Conservation (phyloP, 495 filamentous ascomycete genomes). For the Geopyxis carbonaria region DNA sequence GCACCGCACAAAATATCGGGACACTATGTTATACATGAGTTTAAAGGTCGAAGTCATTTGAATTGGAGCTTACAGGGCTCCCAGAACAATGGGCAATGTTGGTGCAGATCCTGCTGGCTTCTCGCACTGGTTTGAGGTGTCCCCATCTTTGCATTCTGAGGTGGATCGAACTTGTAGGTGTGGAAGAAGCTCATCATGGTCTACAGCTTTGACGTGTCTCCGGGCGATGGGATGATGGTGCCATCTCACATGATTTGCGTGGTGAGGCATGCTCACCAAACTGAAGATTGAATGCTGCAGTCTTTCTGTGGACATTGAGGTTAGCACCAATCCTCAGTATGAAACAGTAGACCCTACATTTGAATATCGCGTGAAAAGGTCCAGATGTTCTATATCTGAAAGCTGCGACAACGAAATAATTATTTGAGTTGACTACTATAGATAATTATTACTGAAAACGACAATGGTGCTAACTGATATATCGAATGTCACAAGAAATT, state of each 20-base stretch:
- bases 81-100: slow-evolving; percentile 2
- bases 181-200: neutral
- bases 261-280: slow-evolving; percentile 6
- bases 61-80: slow-evolving; percentile 1
- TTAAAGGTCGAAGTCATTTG: slow-evolving; percentile 1
- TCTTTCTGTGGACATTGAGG: no score
- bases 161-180: neutral
- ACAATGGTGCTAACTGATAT: no score
- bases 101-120: slow-evolving; percentile 35
- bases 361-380: no score
- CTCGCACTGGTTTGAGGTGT: slow-evolving; percentile 32
- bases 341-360: no score
- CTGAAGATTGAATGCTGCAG: no score
- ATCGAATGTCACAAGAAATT: no score
- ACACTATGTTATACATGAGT: slow-evolving; percentile 32
- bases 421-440: no score
- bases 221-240: slow-evolving; percentile 2
- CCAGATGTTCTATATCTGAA: no score
- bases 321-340: no score
- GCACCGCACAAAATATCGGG: slow-evolving; percentile 49
- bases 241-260: slow-evolving; percentile 1
- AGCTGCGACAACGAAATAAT: no score
- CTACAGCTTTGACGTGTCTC: neutral
- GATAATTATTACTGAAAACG: no score
- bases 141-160: slow-evolving; percentile 10